A percentile compares a stretch with the other conserved stretches of the same genome.
phyloP scores from a whole-genome alignment of 306 rosid genomes.

The Fragaria iinumae region DNA sequence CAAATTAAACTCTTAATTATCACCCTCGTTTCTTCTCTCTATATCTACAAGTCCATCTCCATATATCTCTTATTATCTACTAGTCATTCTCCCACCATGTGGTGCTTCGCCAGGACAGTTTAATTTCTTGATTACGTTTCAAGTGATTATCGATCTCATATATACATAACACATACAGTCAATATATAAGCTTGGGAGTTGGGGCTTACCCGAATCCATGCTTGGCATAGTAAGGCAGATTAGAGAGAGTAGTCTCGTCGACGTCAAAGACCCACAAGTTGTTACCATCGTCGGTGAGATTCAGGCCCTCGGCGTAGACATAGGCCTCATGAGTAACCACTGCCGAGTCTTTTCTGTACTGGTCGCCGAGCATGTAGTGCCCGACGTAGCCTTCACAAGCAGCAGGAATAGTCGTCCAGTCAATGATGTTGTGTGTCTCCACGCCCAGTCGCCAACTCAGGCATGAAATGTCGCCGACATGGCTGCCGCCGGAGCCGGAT shows the following conservation, averaged over 20 bases:
- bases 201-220: constrained; percentile 54
- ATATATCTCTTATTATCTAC: not conserved
- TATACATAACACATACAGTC: not conserved
- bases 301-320: constrained; percentile 20
- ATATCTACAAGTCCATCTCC: no score
- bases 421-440: constrained; percentile 47
- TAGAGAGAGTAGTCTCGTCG: constrained; percentile 61
- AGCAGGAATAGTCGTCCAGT: constrained; percentile 38
- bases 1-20: no score
- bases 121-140: not conserved
- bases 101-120: not conserved
- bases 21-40: not conserved
- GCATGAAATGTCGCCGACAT: constrained; percentile 28
- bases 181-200: not conserved
- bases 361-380: constrained; percentile 41
- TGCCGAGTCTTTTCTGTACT: constrained; percentile 46
- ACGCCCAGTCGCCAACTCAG: constrained; percentile 62
- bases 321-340: constrained; percentile 26
- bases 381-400: constrained; percentile 47
- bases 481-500: constrained; percentile 18
- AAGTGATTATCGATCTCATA: not conserved
- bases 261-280: constrained; percentile 45
- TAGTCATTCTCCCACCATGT: not conserved
- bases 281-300: constrained; percentile 22
- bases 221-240: constrained; percentile 45